Evolutionary conservation across 2,329 filamentous ascomycete genomes (phyloP).

Genomic region (Calonectria crousiana): DNA sequence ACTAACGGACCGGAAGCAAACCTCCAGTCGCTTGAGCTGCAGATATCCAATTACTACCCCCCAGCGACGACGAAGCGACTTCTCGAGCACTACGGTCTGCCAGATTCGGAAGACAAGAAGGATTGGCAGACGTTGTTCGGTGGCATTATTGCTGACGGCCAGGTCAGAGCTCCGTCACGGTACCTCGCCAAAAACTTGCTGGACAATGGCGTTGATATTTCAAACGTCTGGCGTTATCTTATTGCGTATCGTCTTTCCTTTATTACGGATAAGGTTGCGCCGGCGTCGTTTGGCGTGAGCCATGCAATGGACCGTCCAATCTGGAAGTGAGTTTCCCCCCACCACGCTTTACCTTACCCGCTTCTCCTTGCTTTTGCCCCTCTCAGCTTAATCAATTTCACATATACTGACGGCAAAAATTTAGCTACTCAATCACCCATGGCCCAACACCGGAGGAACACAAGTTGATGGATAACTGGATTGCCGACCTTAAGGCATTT

Average conservation of each 20-base stretch:
- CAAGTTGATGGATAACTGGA: conserved; percentile 22
- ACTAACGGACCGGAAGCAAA: conserved; percentile 22
- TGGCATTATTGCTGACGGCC: conserved; percentile 23
- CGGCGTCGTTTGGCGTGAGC: conserved; percentile 28
- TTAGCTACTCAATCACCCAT: conserved; percentile 26
- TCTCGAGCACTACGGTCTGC: conserved; percentile 13
- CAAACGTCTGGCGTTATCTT: conserved; percentile 22
- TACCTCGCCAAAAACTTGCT: conserved; percentile 21
- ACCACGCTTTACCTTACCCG: too few species aligned
- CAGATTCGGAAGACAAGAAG: conserved; percentile 5
- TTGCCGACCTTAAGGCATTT: conserved; percentile 19
- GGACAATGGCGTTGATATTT: conserved; percentile 4
- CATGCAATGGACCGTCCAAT: conserved; percentile 29
- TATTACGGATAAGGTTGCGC: conserved; percentile 24
- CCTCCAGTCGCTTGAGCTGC: conserved; percentile 12
- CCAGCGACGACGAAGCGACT: conserved; percentile 7
- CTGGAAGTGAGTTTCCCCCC: conserved; percentile 23
- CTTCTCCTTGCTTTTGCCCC: neutral
- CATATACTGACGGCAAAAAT: neutral
- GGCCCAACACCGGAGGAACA: conserved; percentile 5
- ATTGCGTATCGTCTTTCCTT: conserved; percentile 27
- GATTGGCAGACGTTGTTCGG: conserved; percentile 25
- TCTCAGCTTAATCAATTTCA: neutral
- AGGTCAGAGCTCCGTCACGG: conserved; percentile 23
- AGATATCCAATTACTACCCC: conserved; percentile 28